A percentile compares a stretch with the other conserved stretches of the same genome.
Evolutionary conservation across 1,284 basidiomycete genomes (phyloP).

Genomic region (Pseudozyma sp.): DNA sequence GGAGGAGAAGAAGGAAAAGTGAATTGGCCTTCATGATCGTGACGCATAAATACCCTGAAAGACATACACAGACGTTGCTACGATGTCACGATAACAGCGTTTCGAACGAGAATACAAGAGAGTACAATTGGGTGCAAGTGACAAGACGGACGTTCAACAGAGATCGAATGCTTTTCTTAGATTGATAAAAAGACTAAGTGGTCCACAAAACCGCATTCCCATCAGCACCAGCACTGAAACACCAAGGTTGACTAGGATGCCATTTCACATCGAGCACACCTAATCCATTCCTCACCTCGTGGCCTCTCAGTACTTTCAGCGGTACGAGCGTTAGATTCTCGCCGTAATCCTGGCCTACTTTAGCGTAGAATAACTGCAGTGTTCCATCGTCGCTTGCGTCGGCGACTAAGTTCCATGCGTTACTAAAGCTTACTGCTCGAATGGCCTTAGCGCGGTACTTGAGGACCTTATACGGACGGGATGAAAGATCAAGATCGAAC

Average conservation of each 20-base stretch:
- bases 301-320: constrained; percentile 92
- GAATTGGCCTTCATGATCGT: neutral
- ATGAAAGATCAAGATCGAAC: constrained; percentile 96
- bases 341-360: constrained; percentile 83
- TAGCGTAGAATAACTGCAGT: constrained; percentile 95
- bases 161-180: neutral
- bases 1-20: constrained; percentile 26
- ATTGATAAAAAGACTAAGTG: constrained; percentile 22
- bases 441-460: constrained; percentile 95
- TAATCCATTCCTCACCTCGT: constrained; percentile 83
- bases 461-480: constrained; percentile 95
- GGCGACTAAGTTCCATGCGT: constrained; percentile 86
- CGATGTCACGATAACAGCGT: neutral
- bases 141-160: neutral
- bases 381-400: constrained; percentile 96
- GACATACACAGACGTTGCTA: neutral
- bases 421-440: constrained; percentile 87
- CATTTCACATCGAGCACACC: constrained; percentile 92
- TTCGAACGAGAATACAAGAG: neutral
- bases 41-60: neutral
- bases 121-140: neutral
- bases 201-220: constrained; percentile 87
- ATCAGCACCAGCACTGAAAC: constrained; percentile 91
- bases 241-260: constrained; percentile 91
- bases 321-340: constrained; percentile 97